Evolutionary conservation across 352 stramenopile species (phyloP), one percentile per base, ranked within the genome.

Genomic region (Globisporangium cystogenes): DNA sequence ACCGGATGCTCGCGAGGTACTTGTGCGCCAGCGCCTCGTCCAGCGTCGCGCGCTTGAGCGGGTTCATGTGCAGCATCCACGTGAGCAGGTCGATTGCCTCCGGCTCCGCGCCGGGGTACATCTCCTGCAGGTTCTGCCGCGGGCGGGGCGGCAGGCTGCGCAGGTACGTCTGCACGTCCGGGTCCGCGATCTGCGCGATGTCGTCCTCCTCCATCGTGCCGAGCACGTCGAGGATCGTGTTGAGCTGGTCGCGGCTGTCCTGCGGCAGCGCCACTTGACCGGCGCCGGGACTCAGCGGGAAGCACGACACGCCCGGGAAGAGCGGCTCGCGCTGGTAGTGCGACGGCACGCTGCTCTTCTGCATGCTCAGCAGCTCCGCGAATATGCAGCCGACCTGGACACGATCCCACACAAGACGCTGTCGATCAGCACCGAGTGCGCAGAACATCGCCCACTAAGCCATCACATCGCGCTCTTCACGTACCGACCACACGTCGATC

Each of bases 331-430:
- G 81, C 64, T 98, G 86, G 76, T 97, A 93, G 66, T 98, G 96
- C 43, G 84, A 96, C 48, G 90, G 85, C 47, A 98, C 87, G 64
- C 86, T 98, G 55, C 82, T 96, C 76, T 98, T 95, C 67, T 98
- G 92, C 95, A 98, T 98, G 59, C 87, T 97, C 46, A 98, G 56
- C 31, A 98, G 74, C 70, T 98, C 94, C 0, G 86, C 92, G 72
- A 98, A 96, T 63, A 98, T 98, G 54, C 94, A 98, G 23, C 94
- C 94, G n/a, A 98, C 68, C 77, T 95, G 35, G 3, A 5, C 5
- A 59, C 0, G 5, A 7, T 57, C 40, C 53, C 20, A 58, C 14
- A 54, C 23, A 15, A 36, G 55, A 33, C 41, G 21, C 20, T 11
- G 33, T 18, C 10, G 20, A 21, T 14, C 27, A 36, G 24, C 10